Evolutionary conservation across 2,329 filamentous ascomycete genomes (phyloP).

Genomic region (Fusarium devonianum): DNA sequence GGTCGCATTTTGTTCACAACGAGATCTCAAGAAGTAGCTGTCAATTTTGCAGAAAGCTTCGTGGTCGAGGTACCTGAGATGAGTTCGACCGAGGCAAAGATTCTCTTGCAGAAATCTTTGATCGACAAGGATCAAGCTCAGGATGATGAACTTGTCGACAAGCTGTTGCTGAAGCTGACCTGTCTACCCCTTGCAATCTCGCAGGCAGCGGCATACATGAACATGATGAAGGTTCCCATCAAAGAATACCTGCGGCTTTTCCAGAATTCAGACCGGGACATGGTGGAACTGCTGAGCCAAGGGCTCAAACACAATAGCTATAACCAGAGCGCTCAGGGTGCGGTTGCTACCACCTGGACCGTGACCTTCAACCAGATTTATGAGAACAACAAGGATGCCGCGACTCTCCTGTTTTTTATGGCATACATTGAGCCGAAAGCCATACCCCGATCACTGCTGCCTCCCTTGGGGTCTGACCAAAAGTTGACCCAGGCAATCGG

Average conservation of each 20-base stretch:
- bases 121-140: no score
- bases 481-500: slow-evolving; percentile 42
- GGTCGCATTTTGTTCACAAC: slow-evolving; percentile 50
- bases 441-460: slow-evolving; percentile 48
- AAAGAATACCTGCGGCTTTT: slow-evolving; percentile 47
- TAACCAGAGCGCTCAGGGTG: slow-evolving; percentile 43
- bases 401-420: slow-evolving; percentile 49
- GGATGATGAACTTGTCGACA: background rate
- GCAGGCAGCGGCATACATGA: slow-evolving; percentile 52
- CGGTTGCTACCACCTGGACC: slow-evolving; percentile 50
- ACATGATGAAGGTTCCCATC: slow-evolving; percentile 37
- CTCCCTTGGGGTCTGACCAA: slow-evolving; percentile 15
- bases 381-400: slow-evolving; percentile 40
- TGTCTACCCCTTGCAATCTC: slow-evolving; percentile 50
- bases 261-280: slow-evolving; percentile 41
- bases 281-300: slow-evolving; percentile 7
- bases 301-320: slow-evolving; percentile 46
- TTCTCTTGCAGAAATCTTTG: slow-evolving; percentile 34
- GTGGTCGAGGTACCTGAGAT: background rate
- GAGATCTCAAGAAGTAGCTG: slow-evolving; percentile 38
- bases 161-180: slow-evolving; percentile 42
- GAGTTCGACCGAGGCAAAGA: slow-evolving; percentile 28
- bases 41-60: background rate
- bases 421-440: slow-evolving; percentile 50
- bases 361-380: slow-evolving; percentile 52